Evolutionary conservation across 2,329 filamentous ascomycete genomes (phyloP), one percentile per base, ranked within the genome.

Genomic region (Mollisia scopiformis): DNA sequence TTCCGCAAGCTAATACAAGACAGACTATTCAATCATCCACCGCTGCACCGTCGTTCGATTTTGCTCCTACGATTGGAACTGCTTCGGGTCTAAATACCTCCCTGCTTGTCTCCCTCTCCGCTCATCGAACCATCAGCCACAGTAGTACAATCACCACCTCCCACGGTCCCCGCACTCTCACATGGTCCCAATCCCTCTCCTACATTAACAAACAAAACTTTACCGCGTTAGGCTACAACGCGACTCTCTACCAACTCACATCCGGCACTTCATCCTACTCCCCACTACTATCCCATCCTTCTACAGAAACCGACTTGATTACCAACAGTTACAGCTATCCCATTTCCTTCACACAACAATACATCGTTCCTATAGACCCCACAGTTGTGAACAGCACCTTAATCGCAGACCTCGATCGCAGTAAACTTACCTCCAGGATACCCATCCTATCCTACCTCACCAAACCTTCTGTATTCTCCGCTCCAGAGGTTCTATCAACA

Each of bases 391-490:
- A 68, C 46, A 63, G 61, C 2, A 62, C 62, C 10, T 37, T 68
- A 1, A 25, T 62, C 30, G 64, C 64, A 0, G 47, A 25, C 1
- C 57, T 69, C 7, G 66, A 68, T 23, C 66, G 66, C 19, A 61
- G 64, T 2, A 49, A 59, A 25, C 28, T 63, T 2, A 57, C 52
- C 2, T 51, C 25, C 4, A 50, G 49, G 1, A 62, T 57, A 16
- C 59, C 68, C 7, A 62, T 69, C 6, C 55, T 66, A 1, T 55
- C 62, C 4, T 63, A 70, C 33, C 59, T 70, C 2, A 68, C 68
- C 6, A 54, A 58, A 5, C 62, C 64, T 3, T 49, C 55, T 0
- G 41, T 50, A 6, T 59, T 55, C n/a, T 33, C 41, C 13, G 25
- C 31, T 14, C 60, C 63, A 35, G 13, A 37, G 13, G 13, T 59